phyloP scores from a whole-genome alignment of 176 grass and related monocot species.

The Tillandsia leiboldiana region DNA sequence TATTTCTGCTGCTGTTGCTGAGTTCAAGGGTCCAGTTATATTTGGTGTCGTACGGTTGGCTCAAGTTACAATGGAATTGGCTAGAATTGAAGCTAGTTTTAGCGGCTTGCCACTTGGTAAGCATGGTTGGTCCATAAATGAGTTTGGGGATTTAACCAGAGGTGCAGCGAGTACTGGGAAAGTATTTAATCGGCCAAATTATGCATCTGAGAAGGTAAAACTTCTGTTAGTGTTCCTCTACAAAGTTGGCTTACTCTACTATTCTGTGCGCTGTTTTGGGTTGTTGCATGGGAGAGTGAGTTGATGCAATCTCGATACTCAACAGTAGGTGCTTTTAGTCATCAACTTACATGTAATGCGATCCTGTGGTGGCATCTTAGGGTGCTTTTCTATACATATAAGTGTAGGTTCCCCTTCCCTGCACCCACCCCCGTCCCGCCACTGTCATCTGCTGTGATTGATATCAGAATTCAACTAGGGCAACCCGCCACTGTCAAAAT shows the following conservation, averaged over 20 bases:
- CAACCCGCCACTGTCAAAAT: constrained; percentile 94
- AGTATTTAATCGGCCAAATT: constrained; percentile 49
- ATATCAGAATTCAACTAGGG: constrained; percentile 77
- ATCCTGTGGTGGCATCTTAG: too few relatives aligned
- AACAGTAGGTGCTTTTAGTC: too few relatives aligned
- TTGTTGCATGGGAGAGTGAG: constrained; percentile 8
- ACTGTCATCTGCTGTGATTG: background rate
- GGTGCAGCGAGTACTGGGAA: constrained; percentile 78
- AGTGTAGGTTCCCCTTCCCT: background rate
- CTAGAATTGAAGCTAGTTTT: constrained; percentile 86
- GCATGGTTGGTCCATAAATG: constrained; percentile 95
- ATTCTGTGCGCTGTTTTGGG: constrained; percentile 13
- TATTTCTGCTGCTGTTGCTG: constrained; percentile 78
- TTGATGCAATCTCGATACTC: constrained; percentile 3
- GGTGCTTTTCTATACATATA: too few relatives aligned
- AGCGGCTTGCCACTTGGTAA: constrained; percentile 85
- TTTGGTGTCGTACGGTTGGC: constrained; percentile 84
- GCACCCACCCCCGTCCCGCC: constrained; percentile 12
- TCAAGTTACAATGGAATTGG: constrained; percentile 88
- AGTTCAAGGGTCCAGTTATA: constrained; percentile 82
- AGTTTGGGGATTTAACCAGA: constrained; percentile 86
- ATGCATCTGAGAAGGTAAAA: constrained; percentile 47
- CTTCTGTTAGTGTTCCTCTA: background rate
- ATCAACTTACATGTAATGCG: too few relatives aligned
- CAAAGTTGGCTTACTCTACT: background rate